Evolutionary conservation across 139 green algal genomes (phyloP), one percentile per base, ranked within the genome.

Genomic region (Mesotaenium endlicherianum): DNA sequence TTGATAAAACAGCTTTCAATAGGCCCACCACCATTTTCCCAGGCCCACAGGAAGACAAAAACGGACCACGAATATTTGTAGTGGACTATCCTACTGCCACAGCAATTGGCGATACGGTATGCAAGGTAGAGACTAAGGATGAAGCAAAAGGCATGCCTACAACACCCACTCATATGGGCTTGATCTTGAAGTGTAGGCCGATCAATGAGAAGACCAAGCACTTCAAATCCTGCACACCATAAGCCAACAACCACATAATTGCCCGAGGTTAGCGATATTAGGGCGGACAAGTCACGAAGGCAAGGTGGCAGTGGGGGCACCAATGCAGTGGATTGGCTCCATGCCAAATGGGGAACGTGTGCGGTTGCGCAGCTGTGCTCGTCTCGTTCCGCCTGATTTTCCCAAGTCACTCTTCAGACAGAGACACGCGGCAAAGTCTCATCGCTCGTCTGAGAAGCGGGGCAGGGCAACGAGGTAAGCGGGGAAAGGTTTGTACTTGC

Each of bases 181-280:
- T 92, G 75, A 98, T 96, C 88, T 98, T 97, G 92, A 99, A 98
- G 89, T 99, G 96, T 0, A 95, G 88, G 2, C 84, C 92, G 30
- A 98, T 95, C 6, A 99, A 81, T 0, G 92, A 95, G 80, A 99
- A 97, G 8, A 97, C 95, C 42, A 98, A 88, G 89, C 94, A 97
- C 79, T 99, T 99, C 20, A 99, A 78, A 77, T 99, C 96, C 91
- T 98, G 94, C 70, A 86, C 44, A 84, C n/a, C n/a, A n/a, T n/a
- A n/a, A n/a, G n/a, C n/a, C 14, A 84, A 72, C 39, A 64, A 64
- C 50, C 20, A 64, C 20, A 64, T 64, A 64, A 64, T 64, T 64
- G 20, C 20, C 50, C 20, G 50, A 64, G 40, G 47, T 8, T 6
- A 70, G 16, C 44, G 8, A 70, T 26, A 70, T 72, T 6, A 14